Evolutionary conservation across 208 protist genomes (phyloP).

Genomic region (Leishmania tropica): DNA sequence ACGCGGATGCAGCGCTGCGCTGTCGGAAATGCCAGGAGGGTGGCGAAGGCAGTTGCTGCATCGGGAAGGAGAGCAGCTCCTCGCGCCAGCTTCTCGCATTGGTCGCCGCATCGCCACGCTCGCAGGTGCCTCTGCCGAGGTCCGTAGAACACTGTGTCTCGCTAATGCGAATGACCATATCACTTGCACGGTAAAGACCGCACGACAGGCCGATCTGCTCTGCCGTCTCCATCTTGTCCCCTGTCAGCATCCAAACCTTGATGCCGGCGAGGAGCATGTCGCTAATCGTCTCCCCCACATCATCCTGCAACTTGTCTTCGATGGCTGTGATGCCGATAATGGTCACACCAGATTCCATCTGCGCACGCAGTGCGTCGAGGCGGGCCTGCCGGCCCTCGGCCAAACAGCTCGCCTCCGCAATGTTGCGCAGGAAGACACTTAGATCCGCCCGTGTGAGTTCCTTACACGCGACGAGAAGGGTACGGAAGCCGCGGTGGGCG

Average conservation of each 20-base stretch:
- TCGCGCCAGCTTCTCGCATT: constrained; percentile 15
- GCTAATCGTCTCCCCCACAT: constrained; percentile 90
- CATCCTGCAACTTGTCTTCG: constrained; percentile 97
- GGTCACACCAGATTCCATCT: constrained; percentile 86
- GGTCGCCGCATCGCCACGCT: constrained; percentile 17
- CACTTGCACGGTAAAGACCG: constrained; percentile 51
- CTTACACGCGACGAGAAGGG: constrained; percentile 74
- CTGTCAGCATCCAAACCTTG: constrained; percentile 98
- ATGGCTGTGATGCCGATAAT: constrained; percentile 96
- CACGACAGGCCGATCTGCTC: constrained; percentile 95
- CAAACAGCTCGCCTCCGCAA: constrained; percentile 38
- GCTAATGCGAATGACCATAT: constrained; percentile 57
- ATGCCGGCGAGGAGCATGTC: constrained; percentile 82
- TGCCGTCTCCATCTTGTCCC: constrained; percentile 98
- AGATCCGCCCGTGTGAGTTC: constrained; percentile 51
- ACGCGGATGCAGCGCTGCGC: neutral
- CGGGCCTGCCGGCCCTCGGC: constrained; percentile 43
- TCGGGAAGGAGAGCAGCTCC: constrained; percentile 17
- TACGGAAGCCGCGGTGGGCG: constrained; percentile 71
- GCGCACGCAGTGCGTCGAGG: constrained; percentile 49
- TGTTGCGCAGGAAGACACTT: constrained; percentile 31
- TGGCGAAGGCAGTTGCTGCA: constrained; percentile 12
- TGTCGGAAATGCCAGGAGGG: neutral
- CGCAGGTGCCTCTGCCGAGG: neutral
- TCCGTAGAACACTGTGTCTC: neutral